phyloP scores from a whole-genome alignment of 1,139 yeast genomes.

The Suhomyces taliae region DNA sequence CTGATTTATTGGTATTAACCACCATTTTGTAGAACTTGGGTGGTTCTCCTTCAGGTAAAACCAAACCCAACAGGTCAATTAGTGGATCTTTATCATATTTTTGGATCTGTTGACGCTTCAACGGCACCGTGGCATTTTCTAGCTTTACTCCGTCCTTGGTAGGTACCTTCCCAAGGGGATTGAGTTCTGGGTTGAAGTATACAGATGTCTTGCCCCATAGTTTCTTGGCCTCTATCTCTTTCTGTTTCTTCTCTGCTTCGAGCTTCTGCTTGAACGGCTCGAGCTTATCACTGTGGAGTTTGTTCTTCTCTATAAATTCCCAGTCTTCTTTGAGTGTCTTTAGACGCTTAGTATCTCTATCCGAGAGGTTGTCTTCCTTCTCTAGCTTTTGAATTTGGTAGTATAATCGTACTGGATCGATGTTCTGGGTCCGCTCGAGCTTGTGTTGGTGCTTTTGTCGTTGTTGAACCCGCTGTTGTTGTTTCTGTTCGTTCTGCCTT shows the following conservation, averaged over 20 bases:
- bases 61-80: constrained; percentile 26
- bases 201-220: constrained; percentile 42
- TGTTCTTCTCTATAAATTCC: constrained; percentile 38
- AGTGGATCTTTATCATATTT: constrained; percentile 25
- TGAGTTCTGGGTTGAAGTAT: constrained; percentile 47
- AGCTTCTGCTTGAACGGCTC: constrained; percentile 20
- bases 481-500: constrained; percentile 37
- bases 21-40: constrained; percentile 44
- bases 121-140: constrained; percentile 30
- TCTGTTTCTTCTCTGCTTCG: constrained; percentile 17
- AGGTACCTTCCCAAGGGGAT: constrained; percentile 49
- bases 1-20: constrained; percentile 26
- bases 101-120: constrained; percentile 14
- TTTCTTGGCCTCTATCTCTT: constrained; percentile 23
- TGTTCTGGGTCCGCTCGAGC: constrained; percentile 25
- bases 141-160: constrained; percentile 5
- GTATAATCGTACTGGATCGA: constrained; percentile 38
- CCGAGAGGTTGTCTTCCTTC: constrained; percentile 16
- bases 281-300: constrained; percentile 33
- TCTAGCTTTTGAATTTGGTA: constrained; percentile 30
- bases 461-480: constrained; percentile 37
- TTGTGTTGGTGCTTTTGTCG: constrained; percentile 38
- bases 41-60: constrained; percentile 40
- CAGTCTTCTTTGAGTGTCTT: constrained; percentile 37
- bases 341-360: constrained; percentile 24